Conservation (phyloP, 2,329 filamentous ascomycete species). For the Epichloe coenophiala region DNA sequence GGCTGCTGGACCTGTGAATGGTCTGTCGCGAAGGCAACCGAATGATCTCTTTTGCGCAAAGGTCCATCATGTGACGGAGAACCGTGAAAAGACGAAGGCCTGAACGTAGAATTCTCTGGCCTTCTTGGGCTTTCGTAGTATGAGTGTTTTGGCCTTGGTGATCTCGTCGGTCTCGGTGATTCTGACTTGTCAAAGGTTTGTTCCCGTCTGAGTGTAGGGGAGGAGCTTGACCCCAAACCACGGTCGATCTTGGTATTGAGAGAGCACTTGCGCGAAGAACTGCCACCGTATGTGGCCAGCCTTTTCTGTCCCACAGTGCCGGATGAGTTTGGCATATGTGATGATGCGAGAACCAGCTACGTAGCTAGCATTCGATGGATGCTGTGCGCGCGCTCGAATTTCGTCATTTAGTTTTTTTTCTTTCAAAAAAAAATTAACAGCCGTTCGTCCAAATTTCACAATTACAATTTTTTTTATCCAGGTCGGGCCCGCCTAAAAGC, state of each 20-base stretch:
- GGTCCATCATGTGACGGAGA: not conserved
- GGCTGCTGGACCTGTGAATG: not conserved
- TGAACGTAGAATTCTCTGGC: not conserved
- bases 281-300: slow-evolving; percentile 1
- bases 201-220: not conserved
- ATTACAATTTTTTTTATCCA: too few relatives aligned
- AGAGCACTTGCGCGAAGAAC: slow-evolving; percentile 1
- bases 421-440: not conserved
- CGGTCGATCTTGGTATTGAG: not conserved
- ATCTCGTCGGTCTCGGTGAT: not conserved
- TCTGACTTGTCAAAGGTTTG: not conserved
- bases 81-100: not conserved
- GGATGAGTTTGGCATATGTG: not conserved
- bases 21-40: slow-evolving; percentile 1
- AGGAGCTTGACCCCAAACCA: not conserved
- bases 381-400: not conserved
- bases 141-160: not conserved
- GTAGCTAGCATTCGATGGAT: not conserved
- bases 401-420: too few relatives aligned
- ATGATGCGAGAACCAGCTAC: not conserved
- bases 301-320: not conserved
- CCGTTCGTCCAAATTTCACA: too few relatives aligned
- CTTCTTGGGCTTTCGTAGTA: not conserved
- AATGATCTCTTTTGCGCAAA: slow-evolving; percentile 3
- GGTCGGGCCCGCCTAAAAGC: too few relatives aligned